Base-by-base conservation (phyloP, 257 asterid genomes). In the Nicotiana benthamiana region DNA sequence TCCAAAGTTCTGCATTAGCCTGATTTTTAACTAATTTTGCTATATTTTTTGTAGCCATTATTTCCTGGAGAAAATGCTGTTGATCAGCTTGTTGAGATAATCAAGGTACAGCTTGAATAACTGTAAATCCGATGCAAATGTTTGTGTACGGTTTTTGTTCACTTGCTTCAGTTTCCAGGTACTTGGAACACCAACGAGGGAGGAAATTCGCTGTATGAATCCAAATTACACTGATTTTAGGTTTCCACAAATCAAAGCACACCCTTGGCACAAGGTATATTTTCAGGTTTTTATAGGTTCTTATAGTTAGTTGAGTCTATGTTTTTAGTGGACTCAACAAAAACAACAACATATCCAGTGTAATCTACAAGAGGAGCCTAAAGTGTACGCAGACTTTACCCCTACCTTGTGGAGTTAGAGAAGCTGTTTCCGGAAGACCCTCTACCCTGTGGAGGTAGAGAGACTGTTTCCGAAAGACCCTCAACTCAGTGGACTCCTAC, bases 1-100 rank as follows among this genome's bases (percentile, higher is more conserved):
- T 8, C 78, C 59, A 3, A 3, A 72, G 27, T 72, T 6, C 26
- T 11, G 24, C 61, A 48, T 46, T 8, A 24, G 61, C 77, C 80
- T 83, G 82, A 83, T 34, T 51, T 78, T 10, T 81, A 26, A 80
- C 78, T 72, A 70, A 26, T 43, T 24, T 24, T 24, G 78, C 36
- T 26, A 3, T 79, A 75, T 79, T 81, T 57, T 64, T 46, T 82
- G 20, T 70, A 94, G 98, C 98, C 97, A 81, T 87, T 94, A 84
- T 94, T 94, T 88, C 98, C 98, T 26, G 98, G 98, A 84, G 97
- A 93, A 87, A 94, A 94, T 81, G 98, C 97, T 34, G 98, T 94
- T 9, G 98, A 91, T 77, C 98, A 94, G 86, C 93, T 94, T 84
- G 98, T 94, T 85, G 97, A 94, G 87, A 93, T 94, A 80, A 94